Evolutionary conservation across 2,329 filamentous ascomycete genomes (phyloP).

Genomic region (Verticillium nubilum): DNA sequence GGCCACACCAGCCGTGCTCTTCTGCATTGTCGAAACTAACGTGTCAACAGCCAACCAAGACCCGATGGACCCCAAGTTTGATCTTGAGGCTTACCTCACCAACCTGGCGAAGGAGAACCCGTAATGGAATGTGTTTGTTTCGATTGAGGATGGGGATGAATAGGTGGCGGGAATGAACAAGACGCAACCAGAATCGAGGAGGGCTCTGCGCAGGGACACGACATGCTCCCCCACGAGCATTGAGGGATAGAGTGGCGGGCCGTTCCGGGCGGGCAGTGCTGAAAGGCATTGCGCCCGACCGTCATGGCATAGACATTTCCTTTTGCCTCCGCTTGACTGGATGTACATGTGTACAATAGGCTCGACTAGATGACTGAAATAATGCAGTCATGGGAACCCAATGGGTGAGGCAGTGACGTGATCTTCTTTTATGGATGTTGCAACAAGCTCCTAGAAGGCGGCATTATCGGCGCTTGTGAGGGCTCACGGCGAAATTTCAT

Average conservation of each 20-base stretch:
- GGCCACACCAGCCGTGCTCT: neutral
- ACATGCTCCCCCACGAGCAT: neutral
- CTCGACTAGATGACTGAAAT: conserved; percentile 37
- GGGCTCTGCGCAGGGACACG: conserved; percentile 9
- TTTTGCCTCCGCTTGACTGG: conserved; percentile 36
- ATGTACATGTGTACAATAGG: conserved; percentile 52
- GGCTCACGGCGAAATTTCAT: too few relatives aligned
- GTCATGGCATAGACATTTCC: conserved; percentile 45
- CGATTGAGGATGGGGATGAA: conserved; percentile 14
- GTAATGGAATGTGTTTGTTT: conserved; percentile 23
- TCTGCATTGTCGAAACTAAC: neutral
- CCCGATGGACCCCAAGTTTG: conserved; percentile 82
- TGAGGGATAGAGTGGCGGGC: neutral
- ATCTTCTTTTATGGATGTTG: neutral
- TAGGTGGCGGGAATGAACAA: conserved; percentile 20
- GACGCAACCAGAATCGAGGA: conserved; percentile 13
- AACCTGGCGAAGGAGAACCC: conserved; percentile 51
- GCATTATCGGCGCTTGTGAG: too few relatives aligned
- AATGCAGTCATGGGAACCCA: neutral
- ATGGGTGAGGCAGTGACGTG: neutral
- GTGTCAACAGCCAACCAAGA: conserved; percentile 59
- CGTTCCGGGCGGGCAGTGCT: conserved; percentile 10
- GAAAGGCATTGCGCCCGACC: conserved; percentile 32
- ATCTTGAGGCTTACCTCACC: conserved; percentile 80
- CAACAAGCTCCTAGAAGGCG: neutral